These are phyloP conservation scores for Cercospora sojina DNA, from an alignment of 2,329 filamentous ascomycete species.

Conservation along the genomic window DNA sequence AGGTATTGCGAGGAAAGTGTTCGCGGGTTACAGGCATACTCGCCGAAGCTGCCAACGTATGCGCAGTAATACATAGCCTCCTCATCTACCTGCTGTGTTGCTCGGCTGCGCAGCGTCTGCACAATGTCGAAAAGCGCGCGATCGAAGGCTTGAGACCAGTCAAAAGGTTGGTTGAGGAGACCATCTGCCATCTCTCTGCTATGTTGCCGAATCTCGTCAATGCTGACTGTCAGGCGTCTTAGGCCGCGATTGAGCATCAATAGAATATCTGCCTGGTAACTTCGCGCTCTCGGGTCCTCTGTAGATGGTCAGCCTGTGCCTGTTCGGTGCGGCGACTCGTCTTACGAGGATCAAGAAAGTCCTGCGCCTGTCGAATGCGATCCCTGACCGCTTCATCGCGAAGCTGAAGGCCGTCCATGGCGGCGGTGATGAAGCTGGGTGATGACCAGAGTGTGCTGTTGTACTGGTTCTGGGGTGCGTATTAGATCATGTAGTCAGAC, in stretches of 20 bases:
- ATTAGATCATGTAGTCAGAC: not conserved
- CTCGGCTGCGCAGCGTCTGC: slow-evolving; percentile 71
- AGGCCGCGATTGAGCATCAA: slow-evolving; percentile 65
- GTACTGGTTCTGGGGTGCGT: not conserved
- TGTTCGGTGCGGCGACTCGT: slow-evolving; percentile 12
- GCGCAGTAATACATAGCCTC: slow-evolving; percentile 91
- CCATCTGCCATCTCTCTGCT: slow-evolving; percentile 76
- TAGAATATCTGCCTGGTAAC: slow-evolving; percentile 88
- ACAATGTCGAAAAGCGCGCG: slow-evolving; percentile 86
- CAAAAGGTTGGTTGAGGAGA: slow-evolving; percentile 81
- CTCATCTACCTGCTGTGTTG: slow-evolving; percentile 70
- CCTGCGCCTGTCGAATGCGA: slow-evolving; percentile 80
- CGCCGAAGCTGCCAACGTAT: slow-evolving; percentile 93
- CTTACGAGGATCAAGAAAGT: slow-evolving; percentile 92
- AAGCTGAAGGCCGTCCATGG: slow-evolving; percentile 72
- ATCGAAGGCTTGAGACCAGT: slow-evolving; percentile 85
- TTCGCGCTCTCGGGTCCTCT: slow-evolving; percentile 62
- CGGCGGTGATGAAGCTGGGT: not conserved
- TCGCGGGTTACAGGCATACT: slow-evolving; percentile 90
- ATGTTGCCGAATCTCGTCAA: slow-evolving; percentile 89
- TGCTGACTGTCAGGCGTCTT: slow-evolving; percentile 59
- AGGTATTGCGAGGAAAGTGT: slow-evolving; percentile 85
- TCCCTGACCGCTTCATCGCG: slow-evolving; percentile 81
- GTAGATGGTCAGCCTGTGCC: slow-evolving; percentile 15
- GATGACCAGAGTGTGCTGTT: not conserved